Conservation (phyloP, 2,329 filamentous ascomycete species). For the Talaromyces atroroseus region DNA sequence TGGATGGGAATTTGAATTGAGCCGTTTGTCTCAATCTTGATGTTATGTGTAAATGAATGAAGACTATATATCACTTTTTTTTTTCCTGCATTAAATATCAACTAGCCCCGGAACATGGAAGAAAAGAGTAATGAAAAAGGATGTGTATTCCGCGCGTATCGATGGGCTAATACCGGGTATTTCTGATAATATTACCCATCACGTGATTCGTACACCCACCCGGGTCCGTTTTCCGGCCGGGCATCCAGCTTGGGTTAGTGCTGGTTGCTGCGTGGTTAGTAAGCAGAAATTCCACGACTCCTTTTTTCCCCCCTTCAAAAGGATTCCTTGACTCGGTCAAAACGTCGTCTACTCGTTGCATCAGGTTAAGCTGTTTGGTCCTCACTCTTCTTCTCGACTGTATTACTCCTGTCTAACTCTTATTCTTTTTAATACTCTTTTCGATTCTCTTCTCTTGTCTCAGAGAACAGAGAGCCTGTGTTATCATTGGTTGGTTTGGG, state of each 20-base stretch:
- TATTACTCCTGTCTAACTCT: neutral
- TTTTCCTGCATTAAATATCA: too few species aligned
- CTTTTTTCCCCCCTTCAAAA: constrained; percentile 2
- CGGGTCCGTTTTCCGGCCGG: neutral
- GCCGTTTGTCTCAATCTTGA: neutral
- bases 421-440: neutral
- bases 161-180: neutral
- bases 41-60: neutral
- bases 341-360: too few species aligned
- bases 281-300: constrained; percentile 2
- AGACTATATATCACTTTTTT: neutral
- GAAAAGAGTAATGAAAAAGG: neutral
- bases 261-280: neutral
- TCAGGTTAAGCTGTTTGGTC: too few species aligned
- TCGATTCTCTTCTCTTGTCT: neutral
- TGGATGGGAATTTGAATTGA: neutral
- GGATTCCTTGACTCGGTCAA: too few species aligned
- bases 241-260: neutral
- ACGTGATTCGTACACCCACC: neutral
- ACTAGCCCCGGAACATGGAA: neutral
- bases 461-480: neutral
- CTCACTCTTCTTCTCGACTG: neutral
- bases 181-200: neutral
- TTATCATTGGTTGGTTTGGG: neutral
- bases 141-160: neutral